Evolutionary conservation across 768 basidiomycete species (phyloP), one percentile per base, ranked within the genome.

Genomic region (Mycena latifolia): DNA sequence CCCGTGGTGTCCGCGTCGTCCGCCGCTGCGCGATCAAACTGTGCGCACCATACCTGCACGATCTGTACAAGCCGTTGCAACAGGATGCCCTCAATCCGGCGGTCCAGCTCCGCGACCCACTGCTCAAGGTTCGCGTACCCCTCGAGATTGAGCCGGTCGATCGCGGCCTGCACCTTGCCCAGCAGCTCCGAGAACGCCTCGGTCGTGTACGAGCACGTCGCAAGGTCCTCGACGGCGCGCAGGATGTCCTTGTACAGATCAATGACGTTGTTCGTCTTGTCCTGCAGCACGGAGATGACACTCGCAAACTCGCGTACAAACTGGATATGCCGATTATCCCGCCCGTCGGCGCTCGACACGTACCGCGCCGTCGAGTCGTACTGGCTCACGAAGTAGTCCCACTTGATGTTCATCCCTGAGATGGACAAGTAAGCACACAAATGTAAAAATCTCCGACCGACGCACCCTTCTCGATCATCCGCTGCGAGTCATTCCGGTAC

Each of bases 361-460:
- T 90, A 94, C 63, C 94, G 85, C 18, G 31, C 65, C 15, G 89
- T 85, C 5, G 91, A 87, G 70, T 97, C 96, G 75, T 95, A 99
- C 58, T 96, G 93, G 74, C 93, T 97, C 71, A 98, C 92, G 72
- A 98, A 96, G 78, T 95, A 87, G 76, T 99, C 98, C 98, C 98
- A 99, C 27, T 93, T 91, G 61, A 97, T 93, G 72, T 87, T 88
- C 92, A 99, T 97, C 28, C 97, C 96, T 97, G 50, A 18, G 2
- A 55, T 50, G 17, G 54, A 54, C 47, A 35, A 62, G 43, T 48
- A 45, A 58, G 25, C 3, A 12, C 7, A 7, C 33, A 0, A 27
- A 31, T 20, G 24, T 55, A 59, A 22, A 47, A n/a, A 22, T 24
- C 12, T 24, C 22, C 17, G 14, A 24, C 46, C 65, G n/a, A 73